Evolutionary conservation across 225 moss, liverwort and hornwort species (phyloP).

Genomic region (Physcomitrium patens): DNA sequence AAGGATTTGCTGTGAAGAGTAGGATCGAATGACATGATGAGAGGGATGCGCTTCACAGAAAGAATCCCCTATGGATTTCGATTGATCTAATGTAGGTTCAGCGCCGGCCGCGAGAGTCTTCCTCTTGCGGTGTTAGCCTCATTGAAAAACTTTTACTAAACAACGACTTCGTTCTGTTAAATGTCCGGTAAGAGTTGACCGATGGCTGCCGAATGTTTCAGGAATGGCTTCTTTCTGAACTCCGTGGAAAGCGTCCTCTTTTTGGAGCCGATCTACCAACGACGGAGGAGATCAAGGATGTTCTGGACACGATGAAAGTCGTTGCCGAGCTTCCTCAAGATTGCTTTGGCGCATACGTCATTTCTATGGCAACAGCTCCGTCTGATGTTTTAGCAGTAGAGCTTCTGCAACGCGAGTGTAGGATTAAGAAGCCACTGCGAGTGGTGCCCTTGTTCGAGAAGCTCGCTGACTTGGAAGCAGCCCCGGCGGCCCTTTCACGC

Average conservation of each 20-base stretch:
- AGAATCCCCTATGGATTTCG: too few relatives aligned
- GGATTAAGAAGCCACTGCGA: conserved; percentile 72
- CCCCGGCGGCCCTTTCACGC: conserved; percentile 86
- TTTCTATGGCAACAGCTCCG: conserved; percentile 94
- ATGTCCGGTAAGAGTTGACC: neutral
- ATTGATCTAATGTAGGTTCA: neutral
- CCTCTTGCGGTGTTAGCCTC: neutral
- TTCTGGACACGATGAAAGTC: conserved; percentile 83
- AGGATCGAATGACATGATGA: conserved; percentile 2
- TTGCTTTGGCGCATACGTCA: conserved; percentile 96
- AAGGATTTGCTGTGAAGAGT: conserved; percentile 15
- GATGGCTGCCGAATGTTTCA: conserved; percentile 31
- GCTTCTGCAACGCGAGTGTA: conserved; percentile 93
- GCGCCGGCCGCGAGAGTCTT: neutral
- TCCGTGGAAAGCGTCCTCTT: conserved; percentile 87
- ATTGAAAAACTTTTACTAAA: too few relatives aligned
- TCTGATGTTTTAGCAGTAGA: conserved; percentile 94
- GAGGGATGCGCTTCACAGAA: neutral
- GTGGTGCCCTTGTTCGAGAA: conserved; percentile 97
- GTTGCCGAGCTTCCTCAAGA: conserved; percentile 78
- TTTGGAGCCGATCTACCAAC: conserved; percentile 86
- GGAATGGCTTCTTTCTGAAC: conserved; percentile 83
- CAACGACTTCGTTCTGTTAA: too few relatives aligned
- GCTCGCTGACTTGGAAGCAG: conserved; percentile 86
- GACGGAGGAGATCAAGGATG: conserved; percentile 86